Conservation (phyloP, 1,139 yeast genomes). For the Geotrichum armillariae region DNA sequence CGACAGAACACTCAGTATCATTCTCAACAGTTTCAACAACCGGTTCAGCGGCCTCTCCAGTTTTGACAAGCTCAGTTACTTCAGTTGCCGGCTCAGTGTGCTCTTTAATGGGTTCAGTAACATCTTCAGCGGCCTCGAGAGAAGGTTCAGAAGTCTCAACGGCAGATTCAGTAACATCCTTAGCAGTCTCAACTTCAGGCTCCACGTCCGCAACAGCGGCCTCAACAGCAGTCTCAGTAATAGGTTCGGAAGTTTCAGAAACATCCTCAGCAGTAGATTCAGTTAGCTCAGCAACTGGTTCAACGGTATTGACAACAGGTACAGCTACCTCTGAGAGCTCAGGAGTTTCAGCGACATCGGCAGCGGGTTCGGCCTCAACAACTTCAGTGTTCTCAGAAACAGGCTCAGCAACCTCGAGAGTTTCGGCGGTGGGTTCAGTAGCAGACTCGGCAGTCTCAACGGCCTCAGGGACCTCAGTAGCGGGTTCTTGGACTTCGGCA, state of each 20-base stretch:
- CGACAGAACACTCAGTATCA: not conserved
- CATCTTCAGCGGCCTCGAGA: not conserved
- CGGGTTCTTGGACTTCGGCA: not conserved
- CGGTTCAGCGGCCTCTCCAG: not conserved
- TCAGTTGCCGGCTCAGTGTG: not conserved
- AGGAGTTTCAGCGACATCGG: too few species aligned
- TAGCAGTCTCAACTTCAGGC: not conserved
- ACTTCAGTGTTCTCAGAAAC: not conserved
- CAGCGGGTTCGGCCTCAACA: not conserved
- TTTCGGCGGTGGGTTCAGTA: constrained; percentile 1
- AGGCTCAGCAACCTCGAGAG: not conserved
- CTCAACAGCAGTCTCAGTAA: not conserved
- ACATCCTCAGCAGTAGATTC: too few species aligned
- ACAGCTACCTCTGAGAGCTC: not conserved
- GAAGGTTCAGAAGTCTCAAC: not conserved
- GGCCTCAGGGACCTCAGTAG: not conserved
- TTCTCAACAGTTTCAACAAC: not conserved
- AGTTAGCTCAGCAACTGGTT: too few species aligned
- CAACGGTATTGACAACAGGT: not conserved
- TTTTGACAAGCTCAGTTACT: too few species aligned
- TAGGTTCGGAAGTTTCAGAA: not conserved
- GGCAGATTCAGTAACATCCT: not conserved
- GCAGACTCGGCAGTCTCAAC: not conserved
- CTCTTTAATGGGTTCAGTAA: not conserved
- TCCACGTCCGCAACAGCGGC: not conserved